Base-by-base conservation (phyloP, 2,329 filamentous ascomycete species). In the Myriosclerotinia scirpicola region DNA sequence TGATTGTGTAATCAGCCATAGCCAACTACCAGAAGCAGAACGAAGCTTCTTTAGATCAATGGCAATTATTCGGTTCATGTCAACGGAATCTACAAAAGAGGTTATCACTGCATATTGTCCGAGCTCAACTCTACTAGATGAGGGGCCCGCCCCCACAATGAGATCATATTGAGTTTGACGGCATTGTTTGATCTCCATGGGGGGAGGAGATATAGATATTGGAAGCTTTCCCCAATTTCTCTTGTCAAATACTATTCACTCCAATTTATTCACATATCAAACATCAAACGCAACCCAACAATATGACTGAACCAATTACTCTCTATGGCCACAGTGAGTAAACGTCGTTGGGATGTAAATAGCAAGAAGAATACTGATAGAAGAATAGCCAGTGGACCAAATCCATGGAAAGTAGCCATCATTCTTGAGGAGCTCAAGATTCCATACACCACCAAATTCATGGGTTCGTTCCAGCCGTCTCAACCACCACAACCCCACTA, bases 351-450 rank as follows among this genome's bases (percentile, higher is more conserved):
- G 14, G 7, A 48, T 12, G 3, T 5, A 34, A 12, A 56, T 3
- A 20, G 5, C 5, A 4, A 7, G n/a, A 56, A 54, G 2, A 38
- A 22, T 38, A 14, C 61, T 54, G 22, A 55, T 6, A 22, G 0
- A 7, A 56, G 22, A 12, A 38, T 7, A 56, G 38, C 11, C 12
- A 30, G 11, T 1, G 44, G 53, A 5, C 42, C 53, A 8, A 64
- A 64, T 17, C 42, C 53, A 38, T 56, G 20, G 40, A 65, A 65
- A 20, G 78, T 83, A 14, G 75, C 76, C 65, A 78, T 83, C 63
- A 66, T 83, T 52, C 75, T 81, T 55, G 77, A 80, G 58, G 80
- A 82, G 69, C 79, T 83, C 50, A 67, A 68, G 5, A 38, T 83
- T 26, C 77, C 78, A 6, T 79, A 80, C 71, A 76, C 78, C 56